phyloP scores from a whole-genome alignment of 116 monocot species.

The Dioscorea cayenensis region DNA sequence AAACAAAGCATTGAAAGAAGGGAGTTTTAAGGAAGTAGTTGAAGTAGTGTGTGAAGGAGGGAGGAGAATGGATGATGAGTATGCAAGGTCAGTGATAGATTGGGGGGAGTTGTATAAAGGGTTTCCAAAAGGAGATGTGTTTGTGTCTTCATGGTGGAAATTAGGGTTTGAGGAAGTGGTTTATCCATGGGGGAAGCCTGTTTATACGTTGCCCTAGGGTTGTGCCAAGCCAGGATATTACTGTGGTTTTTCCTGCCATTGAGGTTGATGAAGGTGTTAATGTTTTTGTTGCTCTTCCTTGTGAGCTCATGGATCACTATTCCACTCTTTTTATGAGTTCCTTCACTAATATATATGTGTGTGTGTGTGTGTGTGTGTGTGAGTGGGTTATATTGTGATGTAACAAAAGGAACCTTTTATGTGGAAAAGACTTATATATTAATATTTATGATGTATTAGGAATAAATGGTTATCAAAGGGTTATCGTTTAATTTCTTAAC shows the following conservation, averaged over 20 bases:
- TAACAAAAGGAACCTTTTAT: too few species aligned
- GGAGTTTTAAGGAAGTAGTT: slow-evolving; percentile 4
- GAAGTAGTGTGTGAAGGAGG: slow-evolving; percentile 9
- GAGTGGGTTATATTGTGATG: too few species aligned
- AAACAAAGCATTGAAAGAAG: not conserved
- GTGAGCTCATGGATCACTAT: slow-evolving; percentile 14
- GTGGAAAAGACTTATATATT: too few species aligned
- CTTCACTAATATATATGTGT: not conserved
- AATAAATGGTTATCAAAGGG: too few species aligned
- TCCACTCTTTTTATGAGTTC: slow-evolving; percentile 7
- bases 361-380: too few species aligned
- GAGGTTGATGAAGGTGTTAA: slow-evolving; percentile 9
- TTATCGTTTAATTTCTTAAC: too few species aligned
- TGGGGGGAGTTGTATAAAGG: slow-evolving; percentile 20
- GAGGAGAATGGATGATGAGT: slow-evolving; percentile 20
- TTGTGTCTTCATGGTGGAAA: slow-evolving; percentile 26
- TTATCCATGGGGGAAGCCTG: slow-evolving; percentile 21
- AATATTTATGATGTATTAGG: too few species aligned
- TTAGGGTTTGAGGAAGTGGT: slow-evolving; percentile 22
- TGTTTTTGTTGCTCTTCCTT: slow-evolving; percentile 14
- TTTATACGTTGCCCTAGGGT: slow-evolving; percentile 9
- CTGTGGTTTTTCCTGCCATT: slow-evolving; percentile 8
- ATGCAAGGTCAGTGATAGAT: slow-evolving; percentile 26
- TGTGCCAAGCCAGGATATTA: slow-evolving; percentile 7
- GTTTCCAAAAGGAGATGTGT: slow-evolving; percentile 17